These are phyloP conservation scores for Pythium scleroteichum DNA, from an alignment of 352 stramenopile species.

Conservation along the genomic window DNA sequence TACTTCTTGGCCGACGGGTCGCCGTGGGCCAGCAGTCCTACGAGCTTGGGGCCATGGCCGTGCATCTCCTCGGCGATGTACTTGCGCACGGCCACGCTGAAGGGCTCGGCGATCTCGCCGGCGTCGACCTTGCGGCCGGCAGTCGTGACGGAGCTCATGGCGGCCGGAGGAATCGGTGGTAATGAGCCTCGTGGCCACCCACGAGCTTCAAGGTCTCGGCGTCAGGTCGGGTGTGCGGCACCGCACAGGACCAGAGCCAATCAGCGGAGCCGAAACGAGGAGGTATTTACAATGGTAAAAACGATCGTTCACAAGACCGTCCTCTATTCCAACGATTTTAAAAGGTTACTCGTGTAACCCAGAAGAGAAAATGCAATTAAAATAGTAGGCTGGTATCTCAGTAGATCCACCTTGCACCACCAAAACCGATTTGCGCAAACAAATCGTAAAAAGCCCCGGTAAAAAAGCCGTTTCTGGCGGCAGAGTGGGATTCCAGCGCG, in stretches of 20 bases:
- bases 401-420: conserved; percentile 10
- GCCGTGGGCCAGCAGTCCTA: conserved; percentile 93
- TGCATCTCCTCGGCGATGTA: conserved; percentile 80
- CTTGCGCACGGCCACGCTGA: conserved; percentile 79
- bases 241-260: conserved; percentile 16
- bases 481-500: conserved; percentile 5
- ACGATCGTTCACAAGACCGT: background rate
- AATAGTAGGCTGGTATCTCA: conserved; percentile 11
- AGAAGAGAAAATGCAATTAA: too few relatives aligned
- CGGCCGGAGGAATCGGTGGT: conserved; percentile 14
- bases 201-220: background rate
- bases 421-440: conserved; percentile 29
- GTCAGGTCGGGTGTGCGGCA: conserved; percentile 3
- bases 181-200: conserved; percentile 7
- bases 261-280: background rate
- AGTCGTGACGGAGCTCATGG: conserved; percentile 9
- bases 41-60: conserved; percentile 83
- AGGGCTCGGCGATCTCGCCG: conserved; percentile 82
- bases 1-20: conserved; percentile 95
- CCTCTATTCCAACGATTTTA: conserved; percentile 3
- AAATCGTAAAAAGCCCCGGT: conserved; percentile 2
- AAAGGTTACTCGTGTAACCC: too few relatives aligned
- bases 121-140: conserved; percentile 71
- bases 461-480: conserved; percentile 4
- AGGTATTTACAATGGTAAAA: conserved; percentile 7